Evolutionary conservation across 805 yeast genomes (phyloP), one percentile per base, ranked within the genome.

Genomic region (Starmerella bombicola): DNA sequence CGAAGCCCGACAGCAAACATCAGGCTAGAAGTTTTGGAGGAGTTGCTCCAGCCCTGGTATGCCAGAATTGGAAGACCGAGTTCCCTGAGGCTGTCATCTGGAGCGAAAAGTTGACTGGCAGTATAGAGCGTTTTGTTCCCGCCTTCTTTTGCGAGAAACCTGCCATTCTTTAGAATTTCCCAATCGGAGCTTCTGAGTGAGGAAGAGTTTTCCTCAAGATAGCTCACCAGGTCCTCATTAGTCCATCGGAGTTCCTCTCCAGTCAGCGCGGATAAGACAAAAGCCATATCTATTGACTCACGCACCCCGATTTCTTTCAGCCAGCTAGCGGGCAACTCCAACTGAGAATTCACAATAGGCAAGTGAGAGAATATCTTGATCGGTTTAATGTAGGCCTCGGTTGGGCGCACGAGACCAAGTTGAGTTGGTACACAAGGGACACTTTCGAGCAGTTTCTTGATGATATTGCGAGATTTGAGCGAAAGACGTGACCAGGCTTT

Each of bases 241-340:
- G 61, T 50, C 65, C 67, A 63, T 20, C 52, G 48, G 8, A 60
- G 42, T 5, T 39, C 37, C 4, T 42, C 42, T 19, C 45, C 43
- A 23, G 53, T 58, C 19, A 64, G 42, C 10, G 55, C 51, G n/a
- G 58, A 50, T 34, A 63, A 48, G 5, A 64, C 66, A 41, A 58
- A 54, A 16, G 53, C 51, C 56, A 64, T 55, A 37, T 62, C 66
- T 13, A 63, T 57, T 1, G 67, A 61, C 43, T 59, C 58, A 21
- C 68, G 55, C 12, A 63, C 50, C 2, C 65, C 65, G 1, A 63
- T 37, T 10, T 40, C 49, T 4, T 46, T 37, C 22, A 64, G 47
- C 44, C 63, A 45, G 18, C 44, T 28, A 3, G 40, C 47, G 2
- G 56, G 45, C 18, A 49, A 47, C 10, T 33, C 39, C 13, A 56